Percentiles rank a stretch among this genome's conserved stretches.
Evolutionary conservation across 2,329 filamentous ascomycete species (phyloP).

Genomic region (Colletotrichum sp.): DNA sequence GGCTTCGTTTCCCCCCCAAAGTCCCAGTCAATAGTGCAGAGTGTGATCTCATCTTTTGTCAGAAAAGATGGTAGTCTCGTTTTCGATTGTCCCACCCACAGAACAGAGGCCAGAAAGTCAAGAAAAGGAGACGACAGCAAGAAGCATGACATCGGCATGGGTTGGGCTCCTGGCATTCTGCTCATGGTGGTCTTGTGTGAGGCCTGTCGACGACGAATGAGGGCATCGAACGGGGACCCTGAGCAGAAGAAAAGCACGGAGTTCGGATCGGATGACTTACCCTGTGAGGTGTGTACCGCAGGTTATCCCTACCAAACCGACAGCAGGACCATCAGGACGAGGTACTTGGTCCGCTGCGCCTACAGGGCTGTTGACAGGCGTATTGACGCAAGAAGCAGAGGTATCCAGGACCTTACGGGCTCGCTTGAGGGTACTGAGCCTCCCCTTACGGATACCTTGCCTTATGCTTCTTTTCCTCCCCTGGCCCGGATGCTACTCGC

Average conservation of each 20-base stretch:
- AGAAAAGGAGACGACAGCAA: background rate
- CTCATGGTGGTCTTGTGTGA: background rate
- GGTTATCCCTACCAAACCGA: background rate
- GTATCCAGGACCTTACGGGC: background rate
- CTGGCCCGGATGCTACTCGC: background rate
- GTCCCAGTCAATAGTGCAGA: background rate
- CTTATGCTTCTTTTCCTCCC: conserved; percentile 17
- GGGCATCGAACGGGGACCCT: background rate
- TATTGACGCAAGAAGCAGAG: background rate
- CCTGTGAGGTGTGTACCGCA: background rate
- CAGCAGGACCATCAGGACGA: background rate
- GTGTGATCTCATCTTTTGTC: background rate
- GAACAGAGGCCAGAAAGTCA: background rate
- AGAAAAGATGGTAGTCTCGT: background rate
- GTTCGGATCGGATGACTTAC: background rate
- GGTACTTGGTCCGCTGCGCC: background rate
- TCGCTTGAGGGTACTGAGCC: background rate
- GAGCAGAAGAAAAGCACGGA: background rate
- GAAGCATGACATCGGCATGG: background rate
- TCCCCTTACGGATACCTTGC: background rate
- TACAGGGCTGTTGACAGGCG: background rate
- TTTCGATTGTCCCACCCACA: background rate
- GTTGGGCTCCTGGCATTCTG: background rate
- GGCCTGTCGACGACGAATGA: background rate
- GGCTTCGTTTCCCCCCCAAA: background rate